A percentile compares a stretch with the other conserved stretches of the same genome.
Conservation (phyloP, 805 yeast species). For the Clavispora asparagi region DNA sequence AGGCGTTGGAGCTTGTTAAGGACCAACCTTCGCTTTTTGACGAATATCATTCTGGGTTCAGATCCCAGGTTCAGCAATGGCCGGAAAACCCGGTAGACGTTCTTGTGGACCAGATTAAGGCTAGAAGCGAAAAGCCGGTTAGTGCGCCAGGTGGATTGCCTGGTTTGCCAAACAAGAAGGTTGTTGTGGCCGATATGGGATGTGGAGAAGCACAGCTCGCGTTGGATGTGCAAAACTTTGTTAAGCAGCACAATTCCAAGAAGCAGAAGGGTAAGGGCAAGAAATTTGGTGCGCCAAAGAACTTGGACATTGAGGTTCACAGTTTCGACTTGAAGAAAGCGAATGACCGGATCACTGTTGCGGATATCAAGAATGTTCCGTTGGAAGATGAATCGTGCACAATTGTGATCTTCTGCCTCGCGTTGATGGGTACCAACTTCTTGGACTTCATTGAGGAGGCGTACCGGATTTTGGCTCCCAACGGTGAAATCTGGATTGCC, state of each 20-base stretch:
- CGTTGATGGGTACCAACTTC: conserved; percentile 96
- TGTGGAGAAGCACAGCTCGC: conserved; percentile 96
- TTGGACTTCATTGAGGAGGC: conserved; percentile 90
- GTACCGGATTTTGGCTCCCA: conserved; percentile 74
- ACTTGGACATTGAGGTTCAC: conserved; percentile 60
- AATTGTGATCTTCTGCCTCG: conserved; percentile 87
- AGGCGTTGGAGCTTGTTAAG: conserved; percentile 66
- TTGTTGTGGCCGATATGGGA: conserved; percentile 96
- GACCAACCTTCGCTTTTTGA: conserved; percentile 86
- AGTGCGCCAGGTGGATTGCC: conserved; percentile 97
- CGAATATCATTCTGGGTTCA: conserved; percentile 93
- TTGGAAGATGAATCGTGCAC: conserved; percentile 72
- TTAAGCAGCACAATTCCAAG: conserved; percentile 24
- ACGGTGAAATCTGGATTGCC: conserved; percentile 96
- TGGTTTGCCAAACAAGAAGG: conserved; percentile 54
- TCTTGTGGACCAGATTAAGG: conserved; percentile 66
- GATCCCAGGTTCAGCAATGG: conserved; percentile 94
- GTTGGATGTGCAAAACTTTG: conserved; percentile 51
- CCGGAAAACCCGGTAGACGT: conserved; percentile 98
- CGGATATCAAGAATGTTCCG: conserved; percentile 91
- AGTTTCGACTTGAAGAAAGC: conserved; percentile 87
- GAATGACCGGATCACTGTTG: conserved; percentile 92
- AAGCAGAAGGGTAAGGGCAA: conserved; percentile 15
- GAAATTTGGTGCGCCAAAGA: conserved; percentile 25
- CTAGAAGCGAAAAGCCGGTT: conserved; percentile 57